Evolutionary conservation across 805 yeast genomes (phyloP).

Genomic region (Geotrichum ghanense): DNA sequence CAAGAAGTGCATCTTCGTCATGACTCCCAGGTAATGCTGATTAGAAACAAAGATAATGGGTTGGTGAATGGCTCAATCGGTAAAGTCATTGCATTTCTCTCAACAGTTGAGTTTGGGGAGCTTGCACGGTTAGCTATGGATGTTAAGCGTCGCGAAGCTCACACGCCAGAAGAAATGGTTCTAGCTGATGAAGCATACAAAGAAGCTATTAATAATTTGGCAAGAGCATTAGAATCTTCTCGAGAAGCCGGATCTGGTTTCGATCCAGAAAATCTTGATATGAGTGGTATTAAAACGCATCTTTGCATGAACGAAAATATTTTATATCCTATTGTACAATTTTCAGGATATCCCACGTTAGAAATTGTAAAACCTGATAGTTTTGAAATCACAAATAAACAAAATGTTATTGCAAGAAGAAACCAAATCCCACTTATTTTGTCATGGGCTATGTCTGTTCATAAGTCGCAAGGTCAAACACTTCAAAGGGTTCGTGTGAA

Average conservation of each 20-base stretch:
- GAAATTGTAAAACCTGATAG: neutral
- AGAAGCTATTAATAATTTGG: too few species aligned
- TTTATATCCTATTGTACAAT: conserved; percentile 5
- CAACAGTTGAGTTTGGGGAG: conserved; percentile 6
- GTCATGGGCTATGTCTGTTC: conserved; percentile 94
- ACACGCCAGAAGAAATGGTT: too few species aligned
- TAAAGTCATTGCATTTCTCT: conserved; percentile 43
- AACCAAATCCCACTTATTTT: conserved; percentile 72
- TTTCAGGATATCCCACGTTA: neutral
- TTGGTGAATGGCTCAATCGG: conserved; percentile 91
- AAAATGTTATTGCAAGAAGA: conserved; percentile 45
- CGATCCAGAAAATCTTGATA: neutral
- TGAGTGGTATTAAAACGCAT: neutral
- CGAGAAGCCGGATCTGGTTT: neutral
- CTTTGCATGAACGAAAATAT: conserved; percentile 5
- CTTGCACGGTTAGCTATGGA: neutral
- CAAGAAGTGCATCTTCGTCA: conserved; percentile 52
- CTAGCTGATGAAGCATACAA: neutral
- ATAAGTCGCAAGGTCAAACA: conserved; percentile 93
- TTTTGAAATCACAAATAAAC: conserved; percentile 1
- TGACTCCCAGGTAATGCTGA: conserved; percentile 86
- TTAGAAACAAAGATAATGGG: conserved; percentile 57
- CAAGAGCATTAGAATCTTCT: neutral
- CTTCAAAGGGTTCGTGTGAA: conserved; percentile 67
- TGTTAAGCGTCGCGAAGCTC: neutral